A percentile compares a stretch with the other conserved stretches of the same genome.
These are phyloP conservation scores for Cyberlindnera mycetangii DNA, from an alignment of 805 yeast species.

Conservation along the genomic window DNA sequence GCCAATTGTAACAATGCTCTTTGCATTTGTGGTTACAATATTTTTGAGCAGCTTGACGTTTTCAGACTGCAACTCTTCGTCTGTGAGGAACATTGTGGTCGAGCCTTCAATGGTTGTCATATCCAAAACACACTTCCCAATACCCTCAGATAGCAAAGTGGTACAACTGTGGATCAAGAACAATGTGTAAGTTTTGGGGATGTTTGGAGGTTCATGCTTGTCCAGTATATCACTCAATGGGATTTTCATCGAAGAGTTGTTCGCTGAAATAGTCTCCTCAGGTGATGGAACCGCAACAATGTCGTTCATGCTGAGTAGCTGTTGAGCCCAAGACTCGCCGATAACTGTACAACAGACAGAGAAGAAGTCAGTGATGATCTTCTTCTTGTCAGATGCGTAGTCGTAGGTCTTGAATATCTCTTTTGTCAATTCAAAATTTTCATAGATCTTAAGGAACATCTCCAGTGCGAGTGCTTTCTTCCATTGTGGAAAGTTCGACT, in stretches of 20 bases:
- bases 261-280: slow-evolving; percentile 37
- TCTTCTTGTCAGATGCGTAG: slow-evolving; percentile 49
- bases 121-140: slow-evolving; percentile 50
- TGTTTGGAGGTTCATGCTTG: slow-evolving; percentile 70
- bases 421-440: slow-evolving; percentile 51
- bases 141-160: slow-evolving; percentile 62
- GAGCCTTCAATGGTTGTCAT: slow-evolving; percentile 30
- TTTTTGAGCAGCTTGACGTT: slow-evolving; percentile 16
- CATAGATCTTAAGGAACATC: slow-evolving; percentile 56
- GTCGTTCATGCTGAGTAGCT: slow-evolving; percentile 33
- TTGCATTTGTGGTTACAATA: slow-evolving; percentile 36
- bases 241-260: slow-evolving; percentile 46
- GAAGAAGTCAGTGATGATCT: slow-evolving; percentile 57
- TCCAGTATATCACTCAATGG: slow-evolving; percentile 75
- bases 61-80: slow-evolving; percentile 9
- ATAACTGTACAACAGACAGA: slow-evolving; percentile 38
- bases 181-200: slow-evolving; percentile 60
- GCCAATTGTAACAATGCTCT: slow-evolving; percentile 41
- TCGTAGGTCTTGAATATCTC: slow-evolving; percentile 65
- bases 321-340: slow-evolving; percentile 28
- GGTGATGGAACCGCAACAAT: slow-evolving; percentile 27
- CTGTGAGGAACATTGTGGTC: slow-evolving; percentile 17
- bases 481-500: slow-evolving; percentile 62
- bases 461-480: slow-evolving; percentile 73
- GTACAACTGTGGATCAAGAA: slow-evolving; percentile 55